Evolutionary conservation across 2,329 filamentous ascomycete genomes (phyloP).

Genomic region (Arthrobotrys pseudoclavata): DNA sequence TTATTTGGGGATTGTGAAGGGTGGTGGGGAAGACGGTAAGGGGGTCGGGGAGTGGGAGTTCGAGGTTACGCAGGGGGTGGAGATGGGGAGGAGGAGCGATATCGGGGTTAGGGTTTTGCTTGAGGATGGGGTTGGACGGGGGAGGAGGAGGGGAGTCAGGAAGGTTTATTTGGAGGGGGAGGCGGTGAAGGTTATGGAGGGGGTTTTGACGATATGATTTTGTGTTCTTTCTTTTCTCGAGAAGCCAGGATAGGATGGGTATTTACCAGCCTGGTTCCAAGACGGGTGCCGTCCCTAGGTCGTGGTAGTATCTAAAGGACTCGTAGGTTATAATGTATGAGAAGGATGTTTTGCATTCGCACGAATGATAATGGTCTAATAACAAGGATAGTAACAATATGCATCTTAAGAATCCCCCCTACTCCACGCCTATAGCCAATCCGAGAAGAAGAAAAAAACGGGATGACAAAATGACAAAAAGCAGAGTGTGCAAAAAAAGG

Average conservation of each 20-base stretch:
- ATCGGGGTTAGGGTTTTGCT: constrained; percentile 69
- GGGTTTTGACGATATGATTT: constrained; percentile 42
- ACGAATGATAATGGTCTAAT: constrained; percentile 1
- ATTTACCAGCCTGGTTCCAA: too few relatives aligned
- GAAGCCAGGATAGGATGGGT: too few relatives aligned
- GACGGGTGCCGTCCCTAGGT: too few relatives aligned
- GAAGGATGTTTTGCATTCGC: background rate
- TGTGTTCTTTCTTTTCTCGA: too few relatives aligned
- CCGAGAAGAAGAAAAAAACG: constrained; percentile 8
- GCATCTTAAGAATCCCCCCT: background rate
- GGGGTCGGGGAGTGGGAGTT: constrained; percentile 66
- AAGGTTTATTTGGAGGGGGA: constrained; percentile 59
- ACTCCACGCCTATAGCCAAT: constrained; percentile 23
- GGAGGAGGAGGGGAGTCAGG: constrained; percentile 69
- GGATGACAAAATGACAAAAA: background rate
- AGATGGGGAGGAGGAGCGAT: constrained; percentile 75
- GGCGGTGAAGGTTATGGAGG: constrained; percentile 61
- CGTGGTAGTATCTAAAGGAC: too few relatives aligned
- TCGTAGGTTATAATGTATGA: too few relatives aligned
- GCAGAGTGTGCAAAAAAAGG: background rate
- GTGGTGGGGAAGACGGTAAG: constrained; percentile 46
- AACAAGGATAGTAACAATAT: constrained; percentile 5
- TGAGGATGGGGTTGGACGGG: constrained; percentile 65
- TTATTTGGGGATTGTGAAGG: constrained; percentile 70
- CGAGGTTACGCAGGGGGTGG: constrained; percentile 75